phyloP scores from a whole-genome alignment of 805 yeast species.

The Kodamaea laetipori region DNA sequence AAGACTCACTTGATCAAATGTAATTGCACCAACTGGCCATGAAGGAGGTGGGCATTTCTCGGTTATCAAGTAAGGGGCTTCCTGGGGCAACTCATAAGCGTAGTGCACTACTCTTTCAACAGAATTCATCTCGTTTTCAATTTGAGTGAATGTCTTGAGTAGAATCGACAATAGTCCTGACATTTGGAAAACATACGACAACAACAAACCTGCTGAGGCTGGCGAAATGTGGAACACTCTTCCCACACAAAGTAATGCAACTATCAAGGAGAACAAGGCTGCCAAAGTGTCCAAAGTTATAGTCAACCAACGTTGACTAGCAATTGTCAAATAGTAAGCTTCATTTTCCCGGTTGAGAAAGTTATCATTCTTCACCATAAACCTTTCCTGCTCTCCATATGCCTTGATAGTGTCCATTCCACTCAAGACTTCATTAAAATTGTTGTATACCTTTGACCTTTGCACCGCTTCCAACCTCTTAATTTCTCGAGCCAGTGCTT shows the following conservation, averaged over 20 bases:
- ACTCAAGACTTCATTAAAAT: constrained; percentile 67
- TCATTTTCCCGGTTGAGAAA: constrained; percentile 64
- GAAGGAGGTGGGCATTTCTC: constrained; percentile 42
- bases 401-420: constrained; percentile 70
- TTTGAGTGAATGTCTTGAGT: constrained; percentile 64
- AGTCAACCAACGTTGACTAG: constrained; percentile 74
- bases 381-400: constrained; percentile 49
- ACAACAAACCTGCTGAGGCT: constrained; percentile 65
- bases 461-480: constrained; percentile 74
- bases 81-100: constrained; percentile 61
- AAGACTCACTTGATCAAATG: constrained; percentile 51
- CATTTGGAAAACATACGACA: constrained; percentile 59
- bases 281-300: constrained; percentile 61
- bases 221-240: constrained; percentile 61
- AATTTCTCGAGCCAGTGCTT: constrained; percentile 72
- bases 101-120: constrained; percentile 71
- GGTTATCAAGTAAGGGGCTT: constrained; percentile 58
- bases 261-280: constrained; percentile 51
- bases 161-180: constrained; percentile 60
- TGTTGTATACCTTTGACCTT: constrained; percentile 68
- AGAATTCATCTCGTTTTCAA: constrained; percentile 77
- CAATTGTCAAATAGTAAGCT: constrained; percentile 62
- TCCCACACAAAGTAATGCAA: constrained; percentile 59
- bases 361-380: constrained; percentile 46
- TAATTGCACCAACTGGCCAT: constrained; percentile 56